Percentiles rank a stretch among this genome's conserved stretches.
Evolutionary conservation across 352 stramenopile species (phyloP).

Genomic region (Phytophthora ohioensis): DNA sequence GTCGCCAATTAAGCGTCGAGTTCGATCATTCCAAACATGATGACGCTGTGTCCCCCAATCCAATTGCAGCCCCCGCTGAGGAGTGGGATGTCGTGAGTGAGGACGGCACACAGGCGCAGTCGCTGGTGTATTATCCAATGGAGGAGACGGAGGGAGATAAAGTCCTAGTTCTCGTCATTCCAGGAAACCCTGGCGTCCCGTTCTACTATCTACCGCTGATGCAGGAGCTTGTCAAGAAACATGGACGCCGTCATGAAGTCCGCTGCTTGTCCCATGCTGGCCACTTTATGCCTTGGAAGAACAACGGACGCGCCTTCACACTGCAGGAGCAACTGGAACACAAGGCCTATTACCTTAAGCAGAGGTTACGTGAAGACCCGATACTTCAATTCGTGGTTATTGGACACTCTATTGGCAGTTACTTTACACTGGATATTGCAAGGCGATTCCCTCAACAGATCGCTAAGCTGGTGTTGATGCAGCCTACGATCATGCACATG

Average conservation of each 20-base stretch:
- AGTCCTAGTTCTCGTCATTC: slow-evolving; percentile 66
- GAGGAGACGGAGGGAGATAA: slow-evolving; percentile 32
- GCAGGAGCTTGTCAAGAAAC: slow-evolving; percentile 52
- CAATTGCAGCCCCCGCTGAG: slow-evolving; percentile 35
- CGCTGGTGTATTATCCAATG: slow-evolving; percentile 55
- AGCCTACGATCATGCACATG: slow-evolving; percentile 78
- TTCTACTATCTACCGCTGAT: slow-evolving; percentile 78
- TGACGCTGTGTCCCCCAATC: slow-evolving; percentile 15
- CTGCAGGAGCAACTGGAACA: slow-evolving; percentile 69
- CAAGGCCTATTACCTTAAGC: slow-evolving; percentile 58
- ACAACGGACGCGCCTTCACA: slow-evolving; percentile 56
- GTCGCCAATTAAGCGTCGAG: slow-evolving; percentile 35
- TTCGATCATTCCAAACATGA: slow-evolving; percentile 9
- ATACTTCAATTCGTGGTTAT: slow-evolving; percentile 60
- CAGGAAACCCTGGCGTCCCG: slow-evolving; percentile 70
- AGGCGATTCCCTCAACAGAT: slow-evolving; percentile 61
- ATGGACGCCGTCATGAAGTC: slow-evolving; percentile 56
- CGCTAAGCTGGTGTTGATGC: slow-evolving; percentile 72
- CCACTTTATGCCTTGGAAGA: slow-evolving; percentile 77
- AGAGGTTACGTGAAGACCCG: slow-evolving; percentile 57
- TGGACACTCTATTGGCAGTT: slow-evolving; percentile 74
- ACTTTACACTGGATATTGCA: slow-evolving; percentile 64
- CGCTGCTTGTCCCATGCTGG: slow-evolving; percentile 65
- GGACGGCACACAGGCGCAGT: slow-evolving; percentile 52
- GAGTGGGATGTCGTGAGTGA: slow-evolving; percentile 60